A percentile compares a stretch with the other conserved stretches of the same genome.
phyloP scores from a whole-genome alignment of 148 eudicot genomes.

The Simmondsia chinensis region DNA sequence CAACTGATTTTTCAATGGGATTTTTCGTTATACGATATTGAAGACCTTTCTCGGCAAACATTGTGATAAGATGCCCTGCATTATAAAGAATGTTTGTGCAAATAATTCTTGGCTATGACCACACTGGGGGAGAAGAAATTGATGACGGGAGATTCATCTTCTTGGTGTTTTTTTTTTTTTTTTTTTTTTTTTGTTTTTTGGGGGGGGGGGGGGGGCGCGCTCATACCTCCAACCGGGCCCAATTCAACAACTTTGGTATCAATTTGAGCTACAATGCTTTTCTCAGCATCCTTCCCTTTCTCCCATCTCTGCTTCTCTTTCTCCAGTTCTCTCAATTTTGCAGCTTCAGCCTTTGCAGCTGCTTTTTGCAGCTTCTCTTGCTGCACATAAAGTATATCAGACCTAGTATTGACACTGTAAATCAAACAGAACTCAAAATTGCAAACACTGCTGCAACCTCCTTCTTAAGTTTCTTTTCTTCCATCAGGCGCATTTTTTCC shows the following conservation, averaged over 20 bases:
- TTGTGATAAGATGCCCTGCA: constrained; percentile 68
- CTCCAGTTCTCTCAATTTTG: constrained; percentile 42
- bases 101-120: neutral
- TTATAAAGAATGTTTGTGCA: constrained; percentile 4
- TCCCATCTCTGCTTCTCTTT: constrained; percentile 76
- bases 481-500: constrained; percentile 39
- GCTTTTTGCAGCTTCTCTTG: constrained; percentile 63
- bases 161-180: too few relatives aligned
- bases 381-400: constrained; percentile 22
- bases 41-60: constrained; percentile 65
- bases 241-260: constrained; percentile 64
- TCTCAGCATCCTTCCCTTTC: constrained; percentile 55
- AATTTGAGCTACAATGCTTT: constrained; percentile 62
- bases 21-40: constrained; percentile 42
- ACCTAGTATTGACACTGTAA: neutral
- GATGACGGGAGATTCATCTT: too few relatives aligned
- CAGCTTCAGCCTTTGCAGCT: constrained; percentile 75
- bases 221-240: constrained; percentile 80
- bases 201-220: too few relatives aligned
- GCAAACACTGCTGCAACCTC: constrained; percentile 41
- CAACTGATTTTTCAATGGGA: constrained; percentile 62
- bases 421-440: constrained; percentile 3
- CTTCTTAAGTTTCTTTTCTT: constrained; percentile 53
- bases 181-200: too few relatives aligned
- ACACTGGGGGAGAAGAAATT: neutral